Evolutionary conservation across 768 basidiomycete genomes (phyloP).

Genomic region (Suillus clintonianus): DNA sequence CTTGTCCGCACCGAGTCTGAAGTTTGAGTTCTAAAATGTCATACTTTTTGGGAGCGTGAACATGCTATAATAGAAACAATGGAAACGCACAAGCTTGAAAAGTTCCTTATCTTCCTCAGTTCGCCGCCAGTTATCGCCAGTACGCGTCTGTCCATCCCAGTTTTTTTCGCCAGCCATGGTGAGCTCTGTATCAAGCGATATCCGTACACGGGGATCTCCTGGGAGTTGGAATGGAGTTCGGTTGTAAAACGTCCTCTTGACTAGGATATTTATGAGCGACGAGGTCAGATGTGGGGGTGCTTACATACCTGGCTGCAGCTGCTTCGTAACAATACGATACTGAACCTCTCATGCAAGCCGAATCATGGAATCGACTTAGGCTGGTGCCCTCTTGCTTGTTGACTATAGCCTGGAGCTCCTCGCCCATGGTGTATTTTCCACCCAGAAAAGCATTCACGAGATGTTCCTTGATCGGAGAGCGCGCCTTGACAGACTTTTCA

Average conservation of each 20-base stretch:
- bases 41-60: conserved; percentile 49
- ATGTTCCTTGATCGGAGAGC: conserved; percentile 93
- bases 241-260: conserved; percentile 97
- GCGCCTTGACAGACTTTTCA: conserved; percentile 96
- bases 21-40: conserved; percentile 97
- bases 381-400: conserved; percentile 90
- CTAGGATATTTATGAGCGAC: conserved; percentile 39
- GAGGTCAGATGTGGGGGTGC: not conserved
- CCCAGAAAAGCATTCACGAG: conserved; percentile 88
- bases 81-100: conserved; percentile 74
- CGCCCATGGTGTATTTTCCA: conserved; percentile 92
- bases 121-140: conserved; percentile 90
- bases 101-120: conserved; percentile 91
- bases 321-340: conserved; percentile 81
- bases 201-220: conserved; percentile 97
- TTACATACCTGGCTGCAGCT: conserved; percentile 75
- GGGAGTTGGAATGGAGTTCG: conserved; percentile 99
- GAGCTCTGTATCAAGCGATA: conserved; percentile 96
- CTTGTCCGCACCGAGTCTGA: conserved; percentile 93
- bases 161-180: conserved; percentile 95
- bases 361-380: conserved; percentile 91
- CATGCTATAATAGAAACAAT: not conserved
- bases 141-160: conserved; percentile 82
- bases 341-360: conserved; percentile 96
- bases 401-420: conserved; percentile 83